Conservation (phyloP, 805 yeast species). For the Zygosaccharomyces kombuchaensis region DNA sequence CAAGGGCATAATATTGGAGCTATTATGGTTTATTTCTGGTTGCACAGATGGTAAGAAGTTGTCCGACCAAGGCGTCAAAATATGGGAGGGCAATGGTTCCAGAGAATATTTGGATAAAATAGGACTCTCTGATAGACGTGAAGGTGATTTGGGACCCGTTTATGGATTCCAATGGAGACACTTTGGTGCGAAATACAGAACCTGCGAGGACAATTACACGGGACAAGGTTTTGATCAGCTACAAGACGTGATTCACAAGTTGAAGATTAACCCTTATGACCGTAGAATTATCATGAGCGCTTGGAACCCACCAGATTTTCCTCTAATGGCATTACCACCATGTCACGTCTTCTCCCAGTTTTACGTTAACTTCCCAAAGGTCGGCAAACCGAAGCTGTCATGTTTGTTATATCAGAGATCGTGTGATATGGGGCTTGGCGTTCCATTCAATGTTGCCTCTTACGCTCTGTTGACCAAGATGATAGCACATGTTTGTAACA, state of each 20-base stretch:
- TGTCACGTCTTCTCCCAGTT: conserved; percentile 97
- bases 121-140: conserved; percentile 76
- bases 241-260: conserved; percentile 67
- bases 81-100: conserved; percentile 99
- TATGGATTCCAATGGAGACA: conserved; percentile 99
- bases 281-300: conserved; percentile 93
- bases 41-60: conserved; percentile 81
- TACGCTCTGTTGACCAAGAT: conserved; percentile 87
- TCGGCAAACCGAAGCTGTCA: conserved; percentile 61
- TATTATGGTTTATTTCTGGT: conserved; percentile 90
- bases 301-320: conserved; percentile 97
- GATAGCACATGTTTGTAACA: conserved; percentile 93
- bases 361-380: conserved; percentile 78
- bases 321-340: conserved; percentile 95
- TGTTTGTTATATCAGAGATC: conserved; percentile 93
- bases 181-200: conserved; percentile 88
- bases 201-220: conserved; percentile 81
- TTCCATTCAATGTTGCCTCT: conserved; percentile 96
- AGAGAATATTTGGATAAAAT: conserved; percentile 81
- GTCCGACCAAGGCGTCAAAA: conserved; percentile 81
- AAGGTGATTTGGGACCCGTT: conserved; percentile 96
- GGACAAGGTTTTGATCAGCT: conserved; percentile 92
- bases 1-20: conserved; percentile 82
- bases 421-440: conserved; percentile 99
- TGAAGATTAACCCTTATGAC: conserved; percentile 88